Evolutionary conservation across 306 rosid species (phyloP), one percentile per base, ranked within the genome.

Genomic region (Vigna reflexopilosa): DNA sequence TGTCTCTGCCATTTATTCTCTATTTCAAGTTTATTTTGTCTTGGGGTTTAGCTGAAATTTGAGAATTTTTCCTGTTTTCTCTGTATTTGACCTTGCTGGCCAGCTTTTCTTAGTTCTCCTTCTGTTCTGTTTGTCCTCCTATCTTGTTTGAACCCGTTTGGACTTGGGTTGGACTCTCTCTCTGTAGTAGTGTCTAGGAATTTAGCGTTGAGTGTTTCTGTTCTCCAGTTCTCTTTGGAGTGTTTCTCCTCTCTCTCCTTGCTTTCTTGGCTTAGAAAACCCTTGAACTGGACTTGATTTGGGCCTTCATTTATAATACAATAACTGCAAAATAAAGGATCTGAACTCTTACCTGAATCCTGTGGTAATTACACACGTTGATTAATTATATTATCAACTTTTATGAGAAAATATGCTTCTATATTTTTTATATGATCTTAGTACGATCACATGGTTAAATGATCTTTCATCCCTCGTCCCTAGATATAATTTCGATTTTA

Each of bases 1-100:
- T 42, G 51, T 66, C 52, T 40, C 34, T 66, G 28, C 32, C 52
- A 42, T 66, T n/a, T 42, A 66, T 40, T 66, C 17, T 40, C 71
- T 66, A n/a, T 65, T 66, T 17, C 32, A 40, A 38, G 17, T 5
- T 65, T 9, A 20, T 66, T 66, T 42, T 9, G 17, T 34, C 17
- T 42, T 42, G 10, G 71, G n/a, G 51, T 28, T 66, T 11, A 40
- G 17, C 71, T 19, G 52, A 19, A 42, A 66, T 20, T 26, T 42
- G 32, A 40, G 51, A 66, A 20, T 2, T 66, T 19, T 20, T 9
- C 19, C 9, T 40, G 51, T 42, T 42, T 42, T 66, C 52, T 19
- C 34, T 65, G 9, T 44, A 30, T 42, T 66, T 1, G 30, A 66
- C 34, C 50, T 40, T 42, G 14, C 30, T 17, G 10, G 48, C 8